These are phyloP conservation scores for Rusavskia elegans DNA, from an alignment of 495 filamentous ascomycete species.

Conservation along the genomic window DNA sequence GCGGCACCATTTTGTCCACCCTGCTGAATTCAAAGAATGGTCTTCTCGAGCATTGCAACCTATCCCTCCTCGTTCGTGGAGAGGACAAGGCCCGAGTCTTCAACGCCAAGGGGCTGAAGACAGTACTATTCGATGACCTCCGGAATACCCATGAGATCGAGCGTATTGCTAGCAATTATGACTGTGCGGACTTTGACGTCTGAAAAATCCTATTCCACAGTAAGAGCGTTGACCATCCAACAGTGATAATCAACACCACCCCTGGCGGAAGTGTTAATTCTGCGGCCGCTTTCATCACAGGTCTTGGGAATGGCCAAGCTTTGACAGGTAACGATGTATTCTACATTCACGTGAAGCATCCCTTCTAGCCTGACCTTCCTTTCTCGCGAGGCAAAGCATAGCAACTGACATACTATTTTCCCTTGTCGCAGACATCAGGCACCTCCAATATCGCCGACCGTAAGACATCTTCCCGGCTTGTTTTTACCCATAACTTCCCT, in stretches of 20 bases:
- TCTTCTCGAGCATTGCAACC: not conserved
- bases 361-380: not conserved
- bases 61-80: conserved; percentile 3
- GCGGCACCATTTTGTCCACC: not conserved
- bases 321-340: not conserved
- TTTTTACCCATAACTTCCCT: not conserved
- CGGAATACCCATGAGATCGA: not conserved
- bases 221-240: not conserved
- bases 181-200: not conserved
- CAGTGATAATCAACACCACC: conserved; percentile 1
- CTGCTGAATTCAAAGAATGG: not conserved
- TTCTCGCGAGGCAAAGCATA: too few relatives aligned
- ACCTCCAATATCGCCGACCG: conserved; percentile 29
- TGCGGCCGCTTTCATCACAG: conserved; percentile 1
- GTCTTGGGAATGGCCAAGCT: not conserved
- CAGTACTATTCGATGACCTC: conserved; percentile 1
- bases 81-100: conserved; percentile 1
- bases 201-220: not conserved
- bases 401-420: not conserved
- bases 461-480: not conserved
- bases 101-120: not conserved
- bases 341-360: not conserved
- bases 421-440: conserved; percentile 31
- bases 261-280: not conserved
- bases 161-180: conserved; percentile 1